Percentiles rank a stretch among this genome's conserved stretches.
Evolutionary conservation across 441 rosid genomes (phyloP).

Genomic region (Biscutella auriculata): DNA sequence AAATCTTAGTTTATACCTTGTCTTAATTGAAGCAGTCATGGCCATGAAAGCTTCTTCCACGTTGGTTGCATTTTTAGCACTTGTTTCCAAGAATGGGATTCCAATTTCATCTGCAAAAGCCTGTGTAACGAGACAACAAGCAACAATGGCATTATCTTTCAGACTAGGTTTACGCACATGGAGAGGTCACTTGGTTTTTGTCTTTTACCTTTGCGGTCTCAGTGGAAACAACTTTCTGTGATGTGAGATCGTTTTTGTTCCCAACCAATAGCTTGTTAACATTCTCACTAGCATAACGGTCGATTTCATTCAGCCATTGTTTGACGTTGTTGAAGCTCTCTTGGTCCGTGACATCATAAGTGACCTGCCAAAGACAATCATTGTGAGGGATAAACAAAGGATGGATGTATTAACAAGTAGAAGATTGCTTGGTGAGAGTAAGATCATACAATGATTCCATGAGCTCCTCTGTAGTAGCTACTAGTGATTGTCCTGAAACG

Average conservation of each 20-base stretch:
- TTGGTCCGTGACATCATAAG: no score
- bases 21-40: constrained; percentile 57
- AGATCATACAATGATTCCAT: constrained; percentile 93
- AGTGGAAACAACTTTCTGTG: constrained; percentile 70
- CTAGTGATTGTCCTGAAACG: constrained; percentile 91
- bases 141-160: background rate
- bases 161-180: background rate
- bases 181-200: background rate
- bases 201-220: constrained; percentile 81
- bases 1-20: constrained; percentile 24
- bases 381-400: no score
- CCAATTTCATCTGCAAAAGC: constrained; percentile 69
- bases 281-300: constrained; percentile 75
- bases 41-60: constrained; percentile 72
- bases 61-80: constrained; percentile 55
- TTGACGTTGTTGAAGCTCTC: constrained; percentile 94
- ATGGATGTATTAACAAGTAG: no score
- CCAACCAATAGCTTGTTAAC: constrained; percentile 90
- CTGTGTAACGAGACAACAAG: constrained; percentile 10
- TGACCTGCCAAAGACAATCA: no score
- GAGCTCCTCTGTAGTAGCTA: constrained; percentile 93
- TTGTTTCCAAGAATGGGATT: constrained; percentile 61
- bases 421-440: no score
- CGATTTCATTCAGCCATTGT: constrained; percentile 86
- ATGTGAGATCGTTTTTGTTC: constrained; percentile 77